phyloP scores from a whole-genome alignment of 768 basidiomycete species.

The Pleurotus djamor region DNA sequence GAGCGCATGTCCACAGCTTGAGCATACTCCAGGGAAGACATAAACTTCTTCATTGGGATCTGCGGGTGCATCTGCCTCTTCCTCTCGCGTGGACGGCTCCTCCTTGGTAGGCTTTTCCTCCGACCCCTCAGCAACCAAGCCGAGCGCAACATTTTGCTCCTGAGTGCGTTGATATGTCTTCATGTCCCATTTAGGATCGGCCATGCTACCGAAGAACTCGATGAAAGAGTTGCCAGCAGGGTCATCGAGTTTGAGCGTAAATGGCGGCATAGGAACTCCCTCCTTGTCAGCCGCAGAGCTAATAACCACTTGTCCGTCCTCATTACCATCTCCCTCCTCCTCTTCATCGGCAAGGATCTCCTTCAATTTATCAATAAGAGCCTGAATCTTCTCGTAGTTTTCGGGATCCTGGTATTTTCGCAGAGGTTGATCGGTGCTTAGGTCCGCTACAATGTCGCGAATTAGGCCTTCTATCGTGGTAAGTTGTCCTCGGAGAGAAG shows the following conservation, averaged over 20 bases:
- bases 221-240: conserved; percentile 97
- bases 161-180: conserved; percentile 75
- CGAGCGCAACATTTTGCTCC: conserved; percentile 80
- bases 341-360: conserved; percentile 63
- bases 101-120: conserved; percentile 15
- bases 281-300: conserved; percentile 35
- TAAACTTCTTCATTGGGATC: conserved; percentile 82
- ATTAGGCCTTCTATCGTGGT: conserved; percentile 97
- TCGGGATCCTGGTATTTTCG: conserved; percentile 76
- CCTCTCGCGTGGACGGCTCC: not conserved
- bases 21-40: conserved; percentile 84
- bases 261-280: conserved; percentile 56
- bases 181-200: conserved; percentile 93
- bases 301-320: conserved; percentile 25
- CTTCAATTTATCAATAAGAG: conserved; percentile 64
- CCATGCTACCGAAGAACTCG: conserved; percentile 83
- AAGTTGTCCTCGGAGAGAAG: conserved; percentile 80
- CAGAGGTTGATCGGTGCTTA: conserved; percentile 79
- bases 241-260: conserved; percentile 88
- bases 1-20: conserved; percentile 79
- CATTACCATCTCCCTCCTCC: conserved; percentile 45
- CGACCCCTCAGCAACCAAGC: conserved; percentile 49
- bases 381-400: conserved; percentile 71
- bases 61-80: conserved; percentile 18
- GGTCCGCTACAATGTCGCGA: conserved; percentile 77